phyloP scores from a whole-genome alignment of 2,329 filamentous ascomycete species.

The Penicillium sp. region DNA sequence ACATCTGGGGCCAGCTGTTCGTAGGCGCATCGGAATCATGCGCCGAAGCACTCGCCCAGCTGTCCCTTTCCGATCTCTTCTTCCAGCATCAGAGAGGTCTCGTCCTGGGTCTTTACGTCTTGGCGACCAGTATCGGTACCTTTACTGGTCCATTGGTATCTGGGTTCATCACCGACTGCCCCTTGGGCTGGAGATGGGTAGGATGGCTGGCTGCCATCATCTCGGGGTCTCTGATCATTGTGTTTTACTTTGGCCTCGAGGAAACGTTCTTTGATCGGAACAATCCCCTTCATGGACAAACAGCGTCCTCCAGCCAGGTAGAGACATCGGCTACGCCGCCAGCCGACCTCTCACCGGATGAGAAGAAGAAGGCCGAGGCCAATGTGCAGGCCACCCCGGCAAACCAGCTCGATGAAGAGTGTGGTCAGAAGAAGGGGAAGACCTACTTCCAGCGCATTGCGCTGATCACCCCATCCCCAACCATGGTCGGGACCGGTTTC shows the following conservation, averaged over 20 bases:
- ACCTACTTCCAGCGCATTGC: slow-evolving; percentile 58
- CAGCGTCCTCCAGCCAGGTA: slow-evolving; percentile 2
- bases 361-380: slow-evolving; percentile 2
- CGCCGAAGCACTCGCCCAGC: slow-evolving; percentile 58
- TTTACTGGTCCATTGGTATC: slow-evolving; percentile 58
- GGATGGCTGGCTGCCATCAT: slow-evolving; percentile 55
- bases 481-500: slow-evolving; percentile 55
- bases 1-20: slow-evolving; percentile 59
- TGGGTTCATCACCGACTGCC: slow-evolving; percentile 51
- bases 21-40: slow-evolving; percentile 60
- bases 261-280: slow-evolving; percentile 46
- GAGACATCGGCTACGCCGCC: slow-evolving; percentile 3
- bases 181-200: slow-evolving; percentile 57
- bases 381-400: not conserved
- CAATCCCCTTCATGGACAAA: slow-evolving; percentile 9
- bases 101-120: slow-evolving; percentile 57
- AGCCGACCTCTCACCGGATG: not conserved
- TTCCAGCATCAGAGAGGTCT: slow-evolving; percentile 59
- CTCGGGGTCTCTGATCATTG: slow-evolving; percentile 48
- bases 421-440: slow-evolving; percentile 38
- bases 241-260: slow-evolving; percentile 56
- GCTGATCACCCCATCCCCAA: slow-evolving; percentile 58
- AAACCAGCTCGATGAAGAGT: slow-evolving; percentile 12
- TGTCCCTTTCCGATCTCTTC: slow-evolving; percentile 60
- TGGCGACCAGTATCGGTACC: slow-evolving; percentile 58